Evolutionary conservation across 2,329 filamentous ascomycete genomes (phyloP), one percentile per base, ranked within the genome.

Genomic region (Didymellaceae sp.): DNA sequence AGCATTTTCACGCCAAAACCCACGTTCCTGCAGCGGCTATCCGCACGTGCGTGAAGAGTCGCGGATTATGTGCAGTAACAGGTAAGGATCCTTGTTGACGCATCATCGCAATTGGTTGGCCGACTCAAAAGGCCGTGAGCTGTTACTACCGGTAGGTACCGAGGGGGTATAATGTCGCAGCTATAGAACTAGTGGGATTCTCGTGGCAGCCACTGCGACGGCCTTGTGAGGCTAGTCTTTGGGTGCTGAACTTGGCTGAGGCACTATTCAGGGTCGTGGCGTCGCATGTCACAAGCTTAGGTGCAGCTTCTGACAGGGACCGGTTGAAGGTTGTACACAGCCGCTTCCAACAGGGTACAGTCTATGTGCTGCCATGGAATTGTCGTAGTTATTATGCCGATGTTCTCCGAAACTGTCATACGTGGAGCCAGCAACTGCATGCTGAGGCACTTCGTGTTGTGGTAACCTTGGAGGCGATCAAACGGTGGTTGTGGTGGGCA

Each of bases 1-100:
- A 49, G 43, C 45, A 30, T 21, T 37, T 49, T 38, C 32, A 47
- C 49, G 51, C 45, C 30, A 47, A 40, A 38, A n/a, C n/a, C 47
- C 46, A 46, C 39, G 55, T 62, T 51, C 54, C 58, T 63, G 59
- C 62, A 63, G 57, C 28, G 60, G 56, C 53, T 34, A 44, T 31
- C 56, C 41, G 53, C 53, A 44, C 46, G 47, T 52, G 55, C 61
- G 62, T 58, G 60, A 45, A 50, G 39, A 52, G 59, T 57, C 56
- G 54, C 61, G 58, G 61, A 44, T 45, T 52, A 48, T 53, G 31
- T 57, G 45, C 49, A 49, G 49, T 33, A 35, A 40, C 31, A 47
- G 34, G 50, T 42, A 45, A 48, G 17, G 45, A 48, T 44, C 54
- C 51, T 49, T 55, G 48, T 45, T 37, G 40, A 50, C 51, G 44